phyloP scores from a whole-genome alignment of 495 filamentous ascomycete species.

The Pseudevernia furfuracea region DNA sequence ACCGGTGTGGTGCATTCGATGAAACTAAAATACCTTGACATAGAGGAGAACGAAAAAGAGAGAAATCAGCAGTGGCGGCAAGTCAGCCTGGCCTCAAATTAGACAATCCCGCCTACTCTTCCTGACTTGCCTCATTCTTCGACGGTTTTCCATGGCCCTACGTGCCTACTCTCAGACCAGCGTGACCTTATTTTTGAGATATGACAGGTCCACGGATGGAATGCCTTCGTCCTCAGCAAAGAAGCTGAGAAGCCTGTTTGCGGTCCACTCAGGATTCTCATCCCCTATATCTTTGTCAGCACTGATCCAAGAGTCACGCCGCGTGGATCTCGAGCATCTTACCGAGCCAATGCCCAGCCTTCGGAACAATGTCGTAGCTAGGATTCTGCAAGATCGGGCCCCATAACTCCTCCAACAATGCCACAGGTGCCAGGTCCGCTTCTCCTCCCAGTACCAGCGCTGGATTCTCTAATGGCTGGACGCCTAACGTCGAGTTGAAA shows the following conservation, averaged over 20 bases:
- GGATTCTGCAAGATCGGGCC: background rate
- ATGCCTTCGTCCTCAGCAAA: background rate
- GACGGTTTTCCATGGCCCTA: background rate
- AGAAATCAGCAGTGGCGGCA: background rate
- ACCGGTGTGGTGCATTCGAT: background rate
- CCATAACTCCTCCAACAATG: background rate
- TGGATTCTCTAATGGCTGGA: background rate
- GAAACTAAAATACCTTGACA: background rate
- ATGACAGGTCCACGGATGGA: background rate
- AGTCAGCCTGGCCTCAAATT: background rate
- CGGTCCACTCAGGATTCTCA: conserved; percentile 1
- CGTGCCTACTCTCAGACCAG: background rate
- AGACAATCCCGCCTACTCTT: background rate
- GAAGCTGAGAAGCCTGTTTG: background rate
- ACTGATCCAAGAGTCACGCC: too few relatives aligned
- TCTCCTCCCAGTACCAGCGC: background rate
- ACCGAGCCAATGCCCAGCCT: conserved; percentile 8
- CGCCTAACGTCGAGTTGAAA: background rate
- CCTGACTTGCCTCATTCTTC: background rate
- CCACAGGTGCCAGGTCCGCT: background rate
- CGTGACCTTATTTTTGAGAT: background rate
- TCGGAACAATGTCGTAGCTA: background rate
- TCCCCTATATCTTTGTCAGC: background rate
- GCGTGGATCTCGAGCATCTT: background rate
- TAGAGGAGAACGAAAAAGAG: background rate